These are phyloP conservation scores for Colletotrichum theobromicola DNA, from an alignment of 2,329 filamentous ascomycete species.

Conservation along the genomic window DNA sequence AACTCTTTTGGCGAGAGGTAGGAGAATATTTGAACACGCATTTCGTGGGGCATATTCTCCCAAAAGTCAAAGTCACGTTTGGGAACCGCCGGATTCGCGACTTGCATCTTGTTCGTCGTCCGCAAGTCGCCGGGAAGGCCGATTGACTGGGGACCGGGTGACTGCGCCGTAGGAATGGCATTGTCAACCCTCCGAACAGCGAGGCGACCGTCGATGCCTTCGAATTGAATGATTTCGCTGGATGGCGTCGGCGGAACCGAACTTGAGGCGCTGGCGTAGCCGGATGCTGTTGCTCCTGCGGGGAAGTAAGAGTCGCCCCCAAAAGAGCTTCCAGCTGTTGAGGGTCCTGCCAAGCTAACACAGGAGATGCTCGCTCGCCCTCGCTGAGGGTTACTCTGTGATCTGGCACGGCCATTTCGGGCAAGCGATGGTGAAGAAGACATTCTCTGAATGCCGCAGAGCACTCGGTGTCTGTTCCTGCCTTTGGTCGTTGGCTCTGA, in stretches of 20 bases:
- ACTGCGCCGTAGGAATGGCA: conserved; percentile 42
- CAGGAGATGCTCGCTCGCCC: conserved; percentile 57
- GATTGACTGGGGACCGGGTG: conserved; percentile 47
- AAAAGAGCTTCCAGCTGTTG: conserved; percentile 32
- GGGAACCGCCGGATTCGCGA: conserved; percentile 19
- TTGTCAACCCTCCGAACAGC: conserved; percentile 61
- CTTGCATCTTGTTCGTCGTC: neutral
- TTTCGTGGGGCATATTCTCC: conserved; percentile 80
- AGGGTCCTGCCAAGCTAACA: conserved; percentile 53
- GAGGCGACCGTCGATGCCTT: conserved; percentile 51
- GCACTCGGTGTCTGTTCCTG: conserved; percentile 72
- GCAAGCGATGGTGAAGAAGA: conserved; percentile 79
- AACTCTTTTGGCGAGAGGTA: conserved; percentile 83
- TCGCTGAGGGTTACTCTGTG: conserved; percentile 73
- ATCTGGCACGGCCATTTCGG: conserved; percentile 66
- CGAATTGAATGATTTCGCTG: conserved; percentile 44
- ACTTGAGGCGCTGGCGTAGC: conserved; percentile 37
- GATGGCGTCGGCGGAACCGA: conserved; percentile 44
- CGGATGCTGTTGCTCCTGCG: conserved; percentile 30
- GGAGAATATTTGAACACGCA: conserved; percentile 78
- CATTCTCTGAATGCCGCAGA: conserved; percentile 80
- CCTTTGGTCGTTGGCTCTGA: conserved; percentile 54
- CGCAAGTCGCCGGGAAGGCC: conserved; percentile 67
- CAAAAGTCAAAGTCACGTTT: conserved; percentile 67
- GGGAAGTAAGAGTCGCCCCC: conserved; percentile 29